Conservation (phyloP, 768 basidiomycete species). For the Pleurotus platypus region DNA sequence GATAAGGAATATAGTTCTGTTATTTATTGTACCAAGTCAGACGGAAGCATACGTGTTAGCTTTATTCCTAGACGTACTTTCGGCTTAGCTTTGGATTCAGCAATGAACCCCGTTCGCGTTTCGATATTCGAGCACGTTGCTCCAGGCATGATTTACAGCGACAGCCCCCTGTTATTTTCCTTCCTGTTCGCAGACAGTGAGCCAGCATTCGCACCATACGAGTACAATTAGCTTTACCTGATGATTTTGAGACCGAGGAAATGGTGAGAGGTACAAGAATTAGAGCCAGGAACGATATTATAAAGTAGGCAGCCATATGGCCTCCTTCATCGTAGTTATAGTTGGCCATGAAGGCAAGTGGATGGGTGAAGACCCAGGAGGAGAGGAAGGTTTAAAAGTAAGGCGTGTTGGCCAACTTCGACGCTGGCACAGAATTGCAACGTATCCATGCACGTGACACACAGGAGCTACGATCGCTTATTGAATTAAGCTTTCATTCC, state of each 20-base stretch:
- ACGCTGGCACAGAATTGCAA: neutral
- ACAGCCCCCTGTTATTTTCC: constrained; percentile 43
- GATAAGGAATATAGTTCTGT: constrained; percentile 56
- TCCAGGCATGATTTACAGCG: constrained; percentile 60
- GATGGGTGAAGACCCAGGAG: constrained; percentile 7
- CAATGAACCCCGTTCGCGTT: constrained; percentile 40
- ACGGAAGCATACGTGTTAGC: neutral
- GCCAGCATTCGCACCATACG: neutral
- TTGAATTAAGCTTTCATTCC: neutral
- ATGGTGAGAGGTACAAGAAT: constrained; percentile 78
- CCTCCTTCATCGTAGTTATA: constrained; percentile 87
- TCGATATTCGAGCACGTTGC: constrained; percentile 43
- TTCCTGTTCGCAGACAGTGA: constrained; percentile 24
- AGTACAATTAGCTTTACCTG: constrained; percentile 36
- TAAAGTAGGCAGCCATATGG: constrained; percentile 86
- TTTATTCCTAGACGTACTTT: constrained; percentile 35
- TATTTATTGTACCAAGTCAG: constrained; percentile 2
- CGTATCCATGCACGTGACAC: neutral
- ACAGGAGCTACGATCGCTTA: neutral
- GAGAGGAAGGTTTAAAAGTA: neutral
- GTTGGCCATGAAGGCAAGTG: constrained; percentile 54
- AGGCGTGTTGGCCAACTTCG: constrained; percentile 1
- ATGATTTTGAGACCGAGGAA: constrained; percentile 34
- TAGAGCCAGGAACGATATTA: constrained; percentile 85
- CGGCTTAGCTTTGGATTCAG: constrained; percentile 45